These are phyloP conservation scores for Lophiostoma macrostomum DNA, from an alignment of 495 filamentous ascomycete genomes.

Conservation along the genomic window DNA sequence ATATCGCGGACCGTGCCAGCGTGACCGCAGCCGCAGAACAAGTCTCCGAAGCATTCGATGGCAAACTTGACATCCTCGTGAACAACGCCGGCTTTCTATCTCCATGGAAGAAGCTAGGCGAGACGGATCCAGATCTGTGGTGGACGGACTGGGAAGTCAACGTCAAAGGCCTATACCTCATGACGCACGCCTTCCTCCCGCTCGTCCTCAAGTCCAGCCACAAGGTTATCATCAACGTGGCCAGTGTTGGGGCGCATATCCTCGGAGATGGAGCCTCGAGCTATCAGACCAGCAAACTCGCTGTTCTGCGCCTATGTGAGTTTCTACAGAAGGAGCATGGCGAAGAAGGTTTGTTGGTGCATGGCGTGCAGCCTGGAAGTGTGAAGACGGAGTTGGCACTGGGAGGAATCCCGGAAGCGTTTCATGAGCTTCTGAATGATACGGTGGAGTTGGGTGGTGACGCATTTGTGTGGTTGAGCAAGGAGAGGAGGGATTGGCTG, in stretches of 20 bases:
- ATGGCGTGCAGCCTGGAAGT: constrained; percentile 50
- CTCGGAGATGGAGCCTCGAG: constrained; percentile 36
- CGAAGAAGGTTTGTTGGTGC: constrained; percentile 49
- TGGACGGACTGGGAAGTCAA: constrained; percentile 49
- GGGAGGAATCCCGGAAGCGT: background rate
- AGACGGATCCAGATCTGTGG: constrained; percentile 48
- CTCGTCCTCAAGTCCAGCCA: constrained; percentile 45
- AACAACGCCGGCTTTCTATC: constrained; percentile 53
- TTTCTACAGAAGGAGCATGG: constrained; percentile 45
- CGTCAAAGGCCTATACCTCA: constrained; percentile 47
- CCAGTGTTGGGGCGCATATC: constrained; percentile 45
- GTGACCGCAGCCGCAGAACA: constrained; percentile 41
- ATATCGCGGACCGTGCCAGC: constrained; percentile 44
- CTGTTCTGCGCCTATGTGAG: constrained; percentile 49
- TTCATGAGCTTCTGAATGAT: constrained; percentile 41
- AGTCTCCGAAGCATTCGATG: constrained; percentile 37
- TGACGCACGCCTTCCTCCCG: constrained; percentile 45
- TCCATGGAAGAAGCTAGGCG: constrained; percentile 39
- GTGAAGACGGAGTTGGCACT: constrained; percentile 44
- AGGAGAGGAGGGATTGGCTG: constrained; percentile 50
- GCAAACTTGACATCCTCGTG: constrained; percentile 51
- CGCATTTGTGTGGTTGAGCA: constrained; percentile 48
- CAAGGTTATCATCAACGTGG: constrained; percentile 51
- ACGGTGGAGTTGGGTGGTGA: constrained; percentile 46
- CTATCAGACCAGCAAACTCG: constrained; percentile 50